Percentiles rank a stretch among this genome's conserved stretches.
Conservation (phyloP, 1,284 basidiomycete genomes). For the Cryptococcus deneoformans region DNA sequence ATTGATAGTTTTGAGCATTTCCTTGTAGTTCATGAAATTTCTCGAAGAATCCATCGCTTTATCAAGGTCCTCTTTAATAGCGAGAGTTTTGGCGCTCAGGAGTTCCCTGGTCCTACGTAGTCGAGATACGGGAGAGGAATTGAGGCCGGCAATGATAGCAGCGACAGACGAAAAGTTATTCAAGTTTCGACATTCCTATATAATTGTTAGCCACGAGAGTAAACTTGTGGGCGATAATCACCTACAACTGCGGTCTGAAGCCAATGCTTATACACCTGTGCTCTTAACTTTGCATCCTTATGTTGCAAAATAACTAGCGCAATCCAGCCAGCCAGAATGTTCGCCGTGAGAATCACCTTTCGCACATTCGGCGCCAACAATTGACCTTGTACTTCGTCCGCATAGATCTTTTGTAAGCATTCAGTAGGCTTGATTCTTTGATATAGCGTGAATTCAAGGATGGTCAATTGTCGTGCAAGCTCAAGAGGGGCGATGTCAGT, state of each 20-base stretch:
- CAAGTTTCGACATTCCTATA: slow-evolving; percentile 76
- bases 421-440: slow-evolving; percentile 87
- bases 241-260: slow-evolving; percentile 86
- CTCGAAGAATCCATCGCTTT: slow-evolving; percentile 81
- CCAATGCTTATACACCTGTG: slow-evolving; percentile 78
- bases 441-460: slow-evolving; percentile 84
- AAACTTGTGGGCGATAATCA: slow-evolving; percentile 8
- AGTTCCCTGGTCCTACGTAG: slow-evolving; percentile 81
- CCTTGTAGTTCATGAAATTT: slow-evolving; percentile 91
- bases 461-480: slow-evolving; percentile 88
- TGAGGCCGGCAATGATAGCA: slow-evolving; percentile 89
- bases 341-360: slow-evolving; percentile 83
- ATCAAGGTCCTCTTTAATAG: slow-evolving; percentile 62
- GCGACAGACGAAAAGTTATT: slow-evolving; percentile 99
- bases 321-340: slow-evolving; percentile 81
- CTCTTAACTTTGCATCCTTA: slow-evolving; percentile 80
- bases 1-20: slow-evolving; percentile 75
- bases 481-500: slow-evolving; percentile 69
- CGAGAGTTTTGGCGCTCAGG: slow-evolving; percentile 48
- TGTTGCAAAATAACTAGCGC: slow-evolving; percentile 74
- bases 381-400: slow-evolving; percentile 12
- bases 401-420: slow-evolving; percentile 63
- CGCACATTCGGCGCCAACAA: slow-evolving; percentile 55
- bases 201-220: not conserved
- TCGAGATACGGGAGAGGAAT: slow-evolving; percentile 87